Base-by-base conservation (phyloP, 148 eudicot species). In the Mesembryanthemum crystallinum region DNA sequence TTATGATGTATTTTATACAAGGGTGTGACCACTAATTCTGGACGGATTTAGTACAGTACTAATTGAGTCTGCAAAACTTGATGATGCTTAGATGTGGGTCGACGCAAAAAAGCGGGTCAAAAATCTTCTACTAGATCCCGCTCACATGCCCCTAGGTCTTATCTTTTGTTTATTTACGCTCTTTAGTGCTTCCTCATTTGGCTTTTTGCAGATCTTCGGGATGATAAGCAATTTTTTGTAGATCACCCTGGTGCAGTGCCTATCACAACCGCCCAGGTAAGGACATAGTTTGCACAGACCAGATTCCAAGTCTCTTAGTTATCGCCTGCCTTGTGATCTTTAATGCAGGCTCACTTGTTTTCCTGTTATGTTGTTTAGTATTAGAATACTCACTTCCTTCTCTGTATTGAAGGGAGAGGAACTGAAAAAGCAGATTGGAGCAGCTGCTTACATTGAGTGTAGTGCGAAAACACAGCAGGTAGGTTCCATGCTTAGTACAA, bases 391-490 rank as follows among this genome's bases (percentile, higher is more conserved):
- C 35, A 77, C 71, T 17, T 39, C 10, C 23, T 58, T 43, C 45
- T 39, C 71, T 80, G 54, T 76, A 27, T 58, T 73, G 37, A 77
- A 92, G 97, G 97, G 97, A 39, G 97, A 92, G 80, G 95, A 92
- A 76, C 86, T 92, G 78, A 85, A 73, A 67, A 90, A 84, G 83
- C 86, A 87, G 77, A 90, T 90, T 78, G 97, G 97, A 75, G 94
- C 94, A 54, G 83, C 94, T 82, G 82, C 88, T 66, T 92, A 86
- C 77, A 88, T 92, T 8, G 95, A 90, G 77, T 90, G 95, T 51
- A 92, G 95, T 83, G 88, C 97, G 24, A 92, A 92, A 82, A 87
- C 95, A 47, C 97, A 92, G 80, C 97, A 90, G 97, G 97, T 92
- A 49, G 30, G 35, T 63, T n/a, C 57, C 70, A 35, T 30, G 0